Conservation (phyloP, 2,329 filamentous ascomycete species). For the Hymenoscyphus infarciens region DNA sequence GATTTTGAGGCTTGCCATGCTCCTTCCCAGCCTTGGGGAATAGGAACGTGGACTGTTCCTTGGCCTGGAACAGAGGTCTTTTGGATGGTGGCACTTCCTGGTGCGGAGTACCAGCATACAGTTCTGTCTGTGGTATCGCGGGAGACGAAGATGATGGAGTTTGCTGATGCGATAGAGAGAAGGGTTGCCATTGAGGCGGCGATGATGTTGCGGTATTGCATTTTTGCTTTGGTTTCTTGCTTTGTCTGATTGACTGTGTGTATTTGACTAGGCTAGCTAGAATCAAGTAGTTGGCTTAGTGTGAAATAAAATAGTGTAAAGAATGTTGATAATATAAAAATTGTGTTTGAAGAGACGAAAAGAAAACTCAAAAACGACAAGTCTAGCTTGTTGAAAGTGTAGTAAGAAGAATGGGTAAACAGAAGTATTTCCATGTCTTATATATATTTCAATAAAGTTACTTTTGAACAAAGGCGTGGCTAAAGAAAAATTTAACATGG, state of each 20-base stretch:
- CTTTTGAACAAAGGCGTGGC: neutral
- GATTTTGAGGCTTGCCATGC: neutral
- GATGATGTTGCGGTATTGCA: constrained; percentile 7
- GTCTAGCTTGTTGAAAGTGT: neutral
- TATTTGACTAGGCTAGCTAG: neutral
- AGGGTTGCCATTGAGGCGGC: neutral
- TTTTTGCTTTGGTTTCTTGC: neutral
- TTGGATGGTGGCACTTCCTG: neutral
- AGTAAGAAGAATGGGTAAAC: neutral
- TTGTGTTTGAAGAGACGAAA: neutral
- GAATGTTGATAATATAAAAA: neutral
- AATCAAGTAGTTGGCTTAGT: neutral
- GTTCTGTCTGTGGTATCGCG: neutral
- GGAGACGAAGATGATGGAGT: constrained; percentile 8
- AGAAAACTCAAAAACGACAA: neutral
- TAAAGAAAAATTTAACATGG: neutral
- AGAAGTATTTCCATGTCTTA: neutral
- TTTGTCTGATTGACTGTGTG: neutral
- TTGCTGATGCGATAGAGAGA: neutral
- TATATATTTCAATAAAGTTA: neutral
- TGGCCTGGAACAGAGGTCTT: neutral
- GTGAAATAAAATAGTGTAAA: neutral
- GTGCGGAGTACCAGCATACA: constrained; percentile 6
- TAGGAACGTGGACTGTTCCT: neutral
- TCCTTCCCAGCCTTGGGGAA: constrained; percentile 5